Conservation (phyloP, 108 stramenopile genomes). For the Fistulifera pelliculosa region DNA sequence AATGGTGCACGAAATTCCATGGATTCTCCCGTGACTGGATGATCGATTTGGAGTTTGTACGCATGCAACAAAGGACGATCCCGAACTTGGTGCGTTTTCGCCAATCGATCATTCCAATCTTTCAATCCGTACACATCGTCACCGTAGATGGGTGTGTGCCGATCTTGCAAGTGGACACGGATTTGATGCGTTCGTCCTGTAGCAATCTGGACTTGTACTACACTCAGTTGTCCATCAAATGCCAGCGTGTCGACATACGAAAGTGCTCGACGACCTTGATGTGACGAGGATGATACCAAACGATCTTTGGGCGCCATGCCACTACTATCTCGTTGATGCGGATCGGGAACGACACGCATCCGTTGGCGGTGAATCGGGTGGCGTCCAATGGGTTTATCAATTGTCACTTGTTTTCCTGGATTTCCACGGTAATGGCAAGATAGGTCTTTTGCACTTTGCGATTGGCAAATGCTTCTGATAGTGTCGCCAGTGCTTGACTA, state of each 20-base stretch:
- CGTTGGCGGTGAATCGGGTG: conserved; percentile 87
- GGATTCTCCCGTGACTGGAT: conserved; percentile 80
- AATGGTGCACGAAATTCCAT: conserved; percentile 79
- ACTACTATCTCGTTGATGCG: conserved; percentile 26
- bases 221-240: conserved; percentile 84
- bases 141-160: conserved; percentile 90
- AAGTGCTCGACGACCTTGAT: conserved; percentile 63
- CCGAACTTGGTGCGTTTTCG: conserved; percentile 53
- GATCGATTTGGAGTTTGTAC: conserved; percentile 64
- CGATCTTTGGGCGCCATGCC: conserved; percentile 26
- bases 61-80: conserved; percentile 88
- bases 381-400: conserved; percentile 91
- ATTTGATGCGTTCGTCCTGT: conserved; percentile 95
- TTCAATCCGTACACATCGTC: conserved; percentile 90
- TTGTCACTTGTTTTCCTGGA: conserved; percentile 66
- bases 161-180: conserved; percentile 88
- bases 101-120: conserved; percentile 81
- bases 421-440: conserved; percentile 81
- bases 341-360: conserved; percentile 89
- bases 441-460: conserved; percentile 85
- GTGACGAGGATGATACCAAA: conserved; percentile 2
- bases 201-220: conserved; percentile 85
- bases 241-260: conserved; percentile 70
- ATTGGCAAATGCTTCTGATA: conserved; percentile 79
- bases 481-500: conserved; percentile 46